Evolutionary conservation across 495 filamentous ascomycete genomes (phyloP), one percentile per base, ranked within the genome.

Genomic region (Lasiosphaeris hirsuta): DNA sequence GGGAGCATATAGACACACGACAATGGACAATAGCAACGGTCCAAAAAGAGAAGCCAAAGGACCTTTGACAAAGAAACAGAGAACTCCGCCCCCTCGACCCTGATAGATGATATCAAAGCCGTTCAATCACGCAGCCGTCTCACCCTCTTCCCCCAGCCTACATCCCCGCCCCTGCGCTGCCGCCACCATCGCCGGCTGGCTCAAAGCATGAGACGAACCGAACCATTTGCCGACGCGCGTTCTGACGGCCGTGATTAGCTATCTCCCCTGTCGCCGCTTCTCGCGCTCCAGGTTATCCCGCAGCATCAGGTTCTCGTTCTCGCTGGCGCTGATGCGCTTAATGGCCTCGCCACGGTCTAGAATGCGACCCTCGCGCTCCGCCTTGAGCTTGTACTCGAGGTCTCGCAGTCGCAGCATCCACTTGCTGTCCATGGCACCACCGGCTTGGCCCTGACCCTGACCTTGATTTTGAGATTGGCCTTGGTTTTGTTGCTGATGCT

Each of bases 321-420:
- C 83, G 33, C 87, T 89, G 67, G 96, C 90, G 62, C 92, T 89
- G 19, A 98, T 78, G 61, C 94, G 78, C 77, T 90, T 87, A 57
- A 88, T 78, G 37, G 94, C 94, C 39, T 89, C 90, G 30, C 76
- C 85, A 17, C 93, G 84, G 74, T 98, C 94, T 43, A 94, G 69
- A 23, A 92, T 67, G 38, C 95, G 76, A n/a, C 84, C 92, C 68
- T 97, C 94, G 9, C 94, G 75, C 70, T 98, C 94, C 15, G 86
- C 85, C 64, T 96, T 96, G 30, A 98, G 78, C 61, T 92, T 82
- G 65, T 86, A 82, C 78, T 98, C 95, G 41, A 97, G 70, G 61
- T 97, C 92, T 50, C 87, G 81, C 14, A 98, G 73, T 15, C 95
- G 77, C 44, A 95, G 81, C 62, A 92, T 85, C 90, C 90, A 97